Conservation (phyloP, 192 early-diverging fungal species). For the Gryganskiella cystojenkinii region DNA sequence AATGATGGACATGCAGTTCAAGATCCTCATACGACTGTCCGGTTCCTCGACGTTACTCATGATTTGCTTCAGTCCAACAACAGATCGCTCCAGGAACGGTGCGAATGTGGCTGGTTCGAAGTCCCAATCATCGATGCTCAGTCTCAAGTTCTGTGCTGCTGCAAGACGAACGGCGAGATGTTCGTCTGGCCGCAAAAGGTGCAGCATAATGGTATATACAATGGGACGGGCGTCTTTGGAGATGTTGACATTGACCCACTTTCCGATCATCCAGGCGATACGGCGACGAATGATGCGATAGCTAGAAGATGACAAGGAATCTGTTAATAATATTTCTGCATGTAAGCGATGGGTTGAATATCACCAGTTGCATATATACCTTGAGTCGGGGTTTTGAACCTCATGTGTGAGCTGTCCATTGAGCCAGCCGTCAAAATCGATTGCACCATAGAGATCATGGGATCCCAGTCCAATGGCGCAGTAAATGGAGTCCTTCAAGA, state of each 20-base stretch:
- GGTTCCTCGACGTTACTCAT: slow-evolving; percentile 76
- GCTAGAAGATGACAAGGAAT: slow-evolving; percentile 20
- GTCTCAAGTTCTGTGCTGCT: slow-evolving; percentile 71
- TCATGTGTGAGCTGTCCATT: slow-evolving; percentile 68
- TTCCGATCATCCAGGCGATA: slow-evolving; percentile 85
- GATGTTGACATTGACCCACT: slow-evolving; percentile 87
- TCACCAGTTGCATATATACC: slow-evolving; percentile 32
- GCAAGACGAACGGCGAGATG: slow-evolving; percentile 86
- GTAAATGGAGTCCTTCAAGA: slow-evolving; percentile 84
- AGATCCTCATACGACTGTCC: slow-evolving; percentile 78
- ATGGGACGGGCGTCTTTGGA: slow-evolving; percentile 66
- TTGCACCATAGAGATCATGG: slow-evolving; percentile 79
- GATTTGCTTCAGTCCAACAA: slow-evolving; percentile 67
- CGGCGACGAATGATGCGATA: slow-evolving; percentile 69
- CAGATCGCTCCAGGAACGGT: slow-evolving; percentile 70
- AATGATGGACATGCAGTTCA: slow-evolving; percentile 79
- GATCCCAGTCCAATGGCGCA: slow-evolving; percentile 84
- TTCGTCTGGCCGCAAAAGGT: slow-evolving; percentile 73
- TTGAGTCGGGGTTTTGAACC: slow-evolving; percentile 59
- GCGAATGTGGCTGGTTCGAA: slow-evolving; percentile 78
- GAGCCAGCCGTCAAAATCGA: slow-evolving; percentile 88
- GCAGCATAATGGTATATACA: slow-evolving; percentile 80
- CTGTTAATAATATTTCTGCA: background rate
- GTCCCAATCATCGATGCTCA: slow-evolving; percentile 89
- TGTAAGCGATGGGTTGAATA: background rate